Percentiles rank a stretch among this genome's conserved stretches.
Evolutionary conservation across 2,329 filamentous ascomycete species (phyloP).

Genomic region (Fusarium aywerte): DNA sequence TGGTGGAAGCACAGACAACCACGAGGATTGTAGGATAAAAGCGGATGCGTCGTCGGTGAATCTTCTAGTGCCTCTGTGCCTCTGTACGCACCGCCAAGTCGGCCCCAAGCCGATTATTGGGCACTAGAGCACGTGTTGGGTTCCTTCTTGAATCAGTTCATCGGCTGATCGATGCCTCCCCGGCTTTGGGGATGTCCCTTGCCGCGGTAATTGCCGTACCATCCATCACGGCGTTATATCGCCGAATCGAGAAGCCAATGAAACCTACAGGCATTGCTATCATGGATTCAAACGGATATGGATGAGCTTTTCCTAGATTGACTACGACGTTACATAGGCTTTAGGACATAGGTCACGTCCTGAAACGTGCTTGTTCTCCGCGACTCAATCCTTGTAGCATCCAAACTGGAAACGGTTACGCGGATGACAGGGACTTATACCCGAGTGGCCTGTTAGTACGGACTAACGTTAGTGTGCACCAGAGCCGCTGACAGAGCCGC

Average conservation of each 20-base stretch:
- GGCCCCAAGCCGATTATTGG: not conserved
- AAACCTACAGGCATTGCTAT: not conserved
- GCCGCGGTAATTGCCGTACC: not conserved
- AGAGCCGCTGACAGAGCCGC: constrained; percentile 4
- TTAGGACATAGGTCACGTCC: not conserved
- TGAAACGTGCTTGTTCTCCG: constrained; percentile 8
- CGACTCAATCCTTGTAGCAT: not conserved
- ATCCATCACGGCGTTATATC: not conserved
- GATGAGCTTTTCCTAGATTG: not conserved
- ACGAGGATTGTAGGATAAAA: not conserved
- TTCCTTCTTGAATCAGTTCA: not conserved
- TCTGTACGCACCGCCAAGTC: no score
- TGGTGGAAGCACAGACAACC: not conserved
- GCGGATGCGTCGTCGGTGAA: not conserved
- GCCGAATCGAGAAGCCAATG: not conserved
- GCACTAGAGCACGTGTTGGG: no score
- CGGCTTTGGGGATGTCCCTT: not conserved
- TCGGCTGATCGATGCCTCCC: not conserved
- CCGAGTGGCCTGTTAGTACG: not conserved
- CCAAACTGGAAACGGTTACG: not conserved
- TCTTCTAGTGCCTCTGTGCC: no score
- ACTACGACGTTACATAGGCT: not conserved
- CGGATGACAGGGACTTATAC: constrained; percentile 2
- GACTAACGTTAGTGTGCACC: no score
- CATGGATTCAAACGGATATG: not conserved